Base-by-base conservation (phyloP, 2,329 filamentous ascomycete species). In the Botryotinia narcissicola region DNA sequence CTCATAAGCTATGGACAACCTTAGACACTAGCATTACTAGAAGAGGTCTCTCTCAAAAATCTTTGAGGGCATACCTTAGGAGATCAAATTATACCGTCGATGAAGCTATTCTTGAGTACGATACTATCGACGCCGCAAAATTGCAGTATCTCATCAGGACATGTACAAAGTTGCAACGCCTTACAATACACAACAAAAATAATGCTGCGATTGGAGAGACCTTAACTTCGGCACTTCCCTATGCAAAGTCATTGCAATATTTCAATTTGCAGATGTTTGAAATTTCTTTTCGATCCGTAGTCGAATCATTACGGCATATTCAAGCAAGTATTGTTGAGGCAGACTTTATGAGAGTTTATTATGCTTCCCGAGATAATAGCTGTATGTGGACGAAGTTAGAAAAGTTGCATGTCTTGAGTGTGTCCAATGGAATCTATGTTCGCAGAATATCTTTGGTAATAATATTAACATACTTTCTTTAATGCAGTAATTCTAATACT, bases 41-140 rank as follows among this genome's bases (percentile, higher is more conserved):
- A 63, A 78, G 70, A 62, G 16, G 62, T 0, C 73, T 80, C 37
- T 76, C 67, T 25, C 66, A 75, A 40, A 78, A 73, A 25, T 76
- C 79, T 6, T 44, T 81, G n/a, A 78, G 73, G 64, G 73, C 74
- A 29, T 74, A 79, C 71, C 69, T 80, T 1, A 77, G 70, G 54
- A 77, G 80, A 40, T 80, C 80, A 29, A 78, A 80, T 22, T 81
- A 78, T 22, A 79, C 77, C 1, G 37, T 81, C 14, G 73, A 78
- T 14, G 74, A 61, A 62, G 80, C 78, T 22, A 72, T 75, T 10
- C 75, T 81, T 44, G 78, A 71, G 57, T 75, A 77, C 37, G 16
- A 22, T 51, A 32, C 37, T 7, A 70, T 80, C 18, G 77, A 79
- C 60, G n/a, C 44, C 14, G n/a, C 70, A 14, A 79, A 76, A 66